Evolutionary conservation across 805 yeast species (phyloP).

Genomic region (Schizosaccharomyces octosporus): DNA sequence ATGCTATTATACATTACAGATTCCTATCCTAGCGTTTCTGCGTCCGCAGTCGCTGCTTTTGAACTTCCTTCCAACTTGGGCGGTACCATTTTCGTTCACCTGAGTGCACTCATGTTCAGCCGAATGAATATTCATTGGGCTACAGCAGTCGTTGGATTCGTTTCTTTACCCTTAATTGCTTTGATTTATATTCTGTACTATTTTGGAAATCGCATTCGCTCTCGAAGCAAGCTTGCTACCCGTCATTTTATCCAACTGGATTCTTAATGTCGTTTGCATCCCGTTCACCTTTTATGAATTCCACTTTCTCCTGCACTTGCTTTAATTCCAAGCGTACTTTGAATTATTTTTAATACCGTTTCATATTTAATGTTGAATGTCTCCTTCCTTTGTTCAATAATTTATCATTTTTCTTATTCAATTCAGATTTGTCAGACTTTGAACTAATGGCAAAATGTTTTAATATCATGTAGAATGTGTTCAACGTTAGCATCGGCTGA

Average conservation of each 20-base stretch:
- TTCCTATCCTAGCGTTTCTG: conserved; percentile 38
- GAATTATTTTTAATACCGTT: too few species aligned
- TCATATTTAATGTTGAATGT: too few species aligned
- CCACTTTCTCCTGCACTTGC: too few species aligned
- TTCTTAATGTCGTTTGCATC: too few species aligned
- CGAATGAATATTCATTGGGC: background rate
- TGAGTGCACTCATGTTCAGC: background rate
- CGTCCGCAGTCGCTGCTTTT: conserved; percentile 46
- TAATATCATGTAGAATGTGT: too few species aligned
- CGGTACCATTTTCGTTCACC: background rate
- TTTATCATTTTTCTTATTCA: too few species aligned
- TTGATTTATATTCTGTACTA: background rate
- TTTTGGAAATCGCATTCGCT: background rate
- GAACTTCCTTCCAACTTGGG: background rate
- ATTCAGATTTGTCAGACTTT: too few species aligned
- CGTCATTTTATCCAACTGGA: background rate
- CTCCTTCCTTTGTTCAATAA: too few species aligned
- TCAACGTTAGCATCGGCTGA: too few species aligned
- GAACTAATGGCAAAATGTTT: too few species aligned
- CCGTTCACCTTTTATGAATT: too few species aligned
- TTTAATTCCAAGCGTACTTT: too few species aligned
- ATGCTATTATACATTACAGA: conserved; percentile 45
- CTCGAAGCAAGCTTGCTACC: background rate
- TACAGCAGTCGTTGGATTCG: background rate
- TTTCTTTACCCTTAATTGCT: background rate